phyloP scores from a whole-genome alignment of 164 flowering plant species.

The Vitis labrusca region DNA sequence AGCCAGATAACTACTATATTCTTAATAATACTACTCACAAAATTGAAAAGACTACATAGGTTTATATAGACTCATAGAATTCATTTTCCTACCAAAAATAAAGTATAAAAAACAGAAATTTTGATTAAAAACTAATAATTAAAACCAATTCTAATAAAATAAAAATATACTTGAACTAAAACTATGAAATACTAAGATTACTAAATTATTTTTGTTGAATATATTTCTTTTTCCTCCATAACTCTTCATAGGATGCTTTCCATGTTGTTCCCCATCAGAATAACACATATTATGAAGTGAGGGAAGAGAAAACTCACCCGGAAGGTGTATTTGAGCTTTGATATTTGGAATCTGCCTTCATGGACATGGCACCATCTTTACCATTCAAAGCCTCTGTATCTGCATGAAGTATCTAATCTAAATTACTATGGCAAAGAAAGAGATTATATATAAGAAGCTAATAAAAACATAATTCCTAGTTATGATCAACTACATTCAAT shows the following conservation, averaged over 20 bases:
- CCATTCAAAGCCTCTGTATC: constrained; percentile 20
- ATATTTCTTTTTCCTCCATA: too few species aligned
- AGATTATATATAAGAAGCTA: background rate
- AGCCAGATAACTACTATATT: too few species aligned
- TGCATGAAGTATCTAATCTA: constrained; percentile 11
- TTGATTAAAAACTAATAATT: too few species aligned
- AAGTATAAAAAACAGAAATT: too few species aligned
- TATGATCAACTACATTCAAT: background rate
- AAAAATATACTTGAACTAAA: too few species aligned
- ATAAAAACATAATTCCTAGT: background rate
- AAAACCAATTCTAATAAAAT: too few species aligned
- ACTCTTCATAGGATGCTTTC: background rate
- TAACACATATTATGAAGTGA: background rate
- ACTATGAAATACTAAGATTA: too few species aligned
- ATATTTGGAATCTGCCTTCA: constrained; percentile 20
- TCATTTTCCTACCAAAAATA: too few species aligned
- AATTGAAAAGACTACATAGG: too few species aligned
- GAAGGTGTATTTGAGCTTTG: constrained; percentile 19
- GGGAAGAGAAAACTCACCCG: constrained; percentile 26
- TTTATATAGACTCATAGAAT: too few species aligned
- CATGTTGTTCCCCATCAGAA: background rate
- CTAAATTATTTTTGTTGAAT: too few species aligned
- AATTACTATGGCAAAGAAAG: constrained; percentile 2
- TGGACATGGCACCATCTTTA: constrained; percentile 18
- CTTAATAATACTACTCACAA: too few species aligned